These are phyloP conservation scores for Trichoderma sp. DNA, from an alignment of 2,329 filamentous ascomycete genomes.

Conservation along the genomic window DNA sequence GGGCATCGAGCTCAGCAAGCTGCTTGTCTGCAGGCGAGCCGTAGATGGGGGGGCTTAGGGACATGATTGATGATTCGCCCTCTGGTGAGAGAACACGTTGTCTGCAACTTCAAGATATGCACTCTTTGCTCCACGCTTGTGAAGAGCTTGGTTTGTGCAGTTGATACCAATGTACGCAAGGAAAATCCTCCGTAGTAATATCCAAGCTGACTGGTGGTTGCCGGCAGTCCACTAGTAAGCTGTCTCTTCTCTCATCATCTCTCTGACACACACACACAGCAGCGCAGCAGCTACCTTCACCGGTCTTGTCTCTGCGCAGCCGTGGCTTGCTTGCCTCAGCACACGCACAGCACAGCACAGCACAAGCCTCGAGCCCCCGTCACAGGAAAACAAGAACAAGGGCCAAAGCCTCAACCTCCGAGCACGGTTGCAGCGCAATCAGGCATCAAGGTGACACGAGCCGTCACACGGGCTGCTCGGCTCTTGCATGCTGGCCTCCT, in stretches of 20 bases:
- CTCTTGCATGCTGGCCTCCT: constrained; percentile 12
- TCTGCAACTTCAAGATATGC: neutral
- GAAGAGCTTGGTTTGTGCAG: neutral
- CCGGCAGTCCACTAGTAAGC: neutral
- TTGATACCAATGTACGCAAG: neutral
- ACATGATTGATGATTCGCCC: constrained; percentile 27
- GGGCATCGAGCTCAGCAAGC: constrained; percentile 28
- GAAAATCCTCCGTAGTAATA: neutral
- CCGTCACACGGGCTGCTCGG: constrained; percentile 13
- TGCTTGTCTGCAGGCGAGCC: constrained; percentile 26
- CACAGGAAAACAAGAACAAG: neutral
- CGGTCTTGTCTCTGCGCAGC: constrained; percentile 6
- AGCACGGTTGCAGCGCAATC: constrained; percentile 1
- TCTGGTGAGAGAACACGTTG: neutral
- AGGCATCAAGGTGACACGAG: constrained; percentile 18
- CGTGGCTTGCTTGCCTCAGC: constrained; percentile 4
- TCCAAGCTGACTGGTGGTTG: neutral
- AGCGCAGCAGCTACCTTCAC: constrained; percentile 4
- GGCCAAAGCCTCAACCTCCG: neutral
- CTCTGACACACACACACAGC: neutral
- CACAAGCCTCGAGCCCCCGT: neutral
- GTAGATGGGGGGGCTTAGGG: constrained; percentile 33
- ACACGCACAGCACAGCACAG: neutral
- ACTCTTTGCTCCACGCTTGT: constrained; percentile 6
- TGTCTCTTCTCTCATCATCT: neutral